Percentiles rank a stretch among this genome's conserved stretches.
Evolutionary conservation across 169 alveolate genomes (phyloP).

Genomic region (Plasmodium fragile): DNA sequence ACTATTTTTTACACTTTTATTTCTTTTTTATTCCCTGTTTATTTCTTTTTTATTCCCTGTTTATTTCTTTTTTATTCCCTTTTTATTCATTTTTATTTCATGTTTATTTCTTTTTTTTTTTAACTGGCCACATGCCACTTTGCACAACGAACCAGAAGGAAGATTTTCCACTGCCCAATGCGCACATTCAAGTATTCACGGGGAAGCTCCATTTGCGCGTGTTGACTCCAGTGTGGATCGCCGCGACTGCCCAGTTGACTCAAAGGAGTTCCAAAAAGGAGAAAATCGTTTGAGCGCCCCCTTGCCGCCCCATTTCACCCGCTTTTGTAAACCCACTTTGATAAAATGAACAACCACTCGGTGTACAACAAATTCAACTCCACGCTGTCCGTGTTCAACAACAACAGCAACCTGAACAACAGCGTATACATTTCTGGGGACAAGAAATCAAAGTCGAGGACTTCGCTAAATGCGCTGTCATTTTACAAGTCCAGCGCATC

Average conservation of each 20-base stretch:
- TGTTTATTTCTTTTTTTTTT: neutral
- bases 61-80: neutral
- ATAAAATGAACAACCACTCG: conserved; percentile 73
- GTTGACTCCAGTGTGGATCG: neutral
- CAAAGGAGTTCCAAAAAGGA: neutral
- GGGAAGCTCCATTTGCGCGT: neutral
- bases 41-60: neutral
- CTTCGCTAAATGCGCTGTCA: conserved; percentile 55
- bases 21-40: too few relatives aligned
- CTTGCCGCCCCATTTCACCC: neutral
- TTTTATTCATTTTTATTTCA: neutral
- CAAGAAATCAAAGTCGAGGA: conserved; percentile 62
- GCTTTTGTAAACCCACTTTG: neutral
- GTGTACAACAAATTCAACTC: conserved; percentile 70
- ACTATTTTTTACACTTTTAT: neutral
- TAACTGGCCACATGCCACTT: neutral
- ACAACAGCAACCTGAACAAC: conserved; percentile 32
- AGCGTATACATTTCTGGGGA: conserved; percentile 66
- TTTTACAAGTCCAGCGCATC: conserved; percentile 70
- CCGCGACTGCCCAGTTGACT: neutral
- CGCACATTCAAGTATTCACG: neutral
- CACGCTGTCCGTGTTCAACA: conserved; percentile 63
- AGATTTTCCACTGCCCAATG: conserved; percentile 1
- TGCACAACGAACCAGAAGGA: neutral
- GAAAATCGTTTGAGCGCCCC: neutral